These are phyloP conservation scores for Tylopilus intermedius DNA, from an alignment of 768 basidiomycete species.

Conservation along the genomic window DNA sequence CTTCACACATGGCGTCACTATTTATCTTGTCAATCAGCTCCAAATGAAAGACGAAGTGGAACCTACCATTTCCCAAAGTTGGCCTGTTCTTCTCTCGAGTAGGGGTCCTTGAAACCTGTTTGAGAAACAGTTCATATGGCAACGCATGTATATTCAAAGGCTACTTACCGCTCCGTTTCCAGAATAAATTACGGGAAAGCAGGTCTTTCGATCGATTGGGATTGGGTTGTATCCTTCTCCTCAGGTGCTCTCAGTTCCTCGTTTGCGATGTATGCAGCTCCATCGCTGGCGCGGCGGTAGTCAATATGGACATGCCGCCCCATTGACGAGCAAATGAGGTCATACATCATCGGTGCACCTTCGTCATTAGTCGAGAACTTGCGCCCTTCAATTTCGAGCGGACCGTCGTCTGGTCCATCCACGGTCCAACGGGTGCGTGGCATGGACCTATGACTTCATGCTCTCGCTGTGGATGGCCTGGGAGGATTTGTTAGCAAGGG, in stretches of 20 bases:
- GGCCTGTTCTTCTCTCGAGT: slow-evolving; percentile 51
- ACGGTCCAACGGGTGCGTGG: slow-evolving; percentile 52
- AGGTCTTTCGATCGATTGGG: slow-evolving; percentile 48
- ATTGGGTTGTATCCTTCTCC: slow-evolving; percentile 38
- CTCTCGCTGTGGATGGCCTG: slow-evolving; percentile 55
- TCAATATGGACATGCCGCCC: slow-evolving; percentile 58
- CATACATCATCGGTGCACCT: slow-evolving; percentile 63
- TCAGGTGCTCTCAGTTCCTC: slow-evolving; percentile 45
- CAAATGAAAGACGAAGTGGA: background rate
- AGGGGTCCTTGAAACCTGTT: slow-evolving; percentile 64
- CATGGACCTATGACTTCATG: slow-evolving; percentile 66
- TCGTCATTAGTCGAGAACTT: slow-evolving; percentile 51
- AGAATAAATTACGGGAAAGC: slow-evolving; percentile 50
- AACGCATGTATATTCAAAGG: background rate
- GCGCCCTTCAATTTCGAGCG: slow-evolving; percentile 50
- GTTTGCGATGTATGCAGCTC: slow-evolving; percentile 34
- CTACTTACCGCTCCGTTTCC: slow-evolving; percentile 49
- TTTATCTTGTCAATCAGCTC: background rate
- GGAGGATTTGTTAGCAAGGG: background rate
- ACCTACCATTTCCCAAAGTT: slow-evolving; percentile 52
- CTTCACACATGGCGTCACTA: slow-evolving; percentile 50
- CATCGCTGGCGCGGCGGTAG: slow-evolving; percentile 43
- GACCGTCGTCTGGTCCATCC: slow-evolving; percentile 46
- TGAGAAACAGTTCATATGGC: background rate
- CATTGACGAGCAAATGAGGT: slow-evolving; percentile 47